phyloP scores from a whole-genome alignment of 805 yeast genomes.

The Wickerhamomyces canadensis region DNA sequence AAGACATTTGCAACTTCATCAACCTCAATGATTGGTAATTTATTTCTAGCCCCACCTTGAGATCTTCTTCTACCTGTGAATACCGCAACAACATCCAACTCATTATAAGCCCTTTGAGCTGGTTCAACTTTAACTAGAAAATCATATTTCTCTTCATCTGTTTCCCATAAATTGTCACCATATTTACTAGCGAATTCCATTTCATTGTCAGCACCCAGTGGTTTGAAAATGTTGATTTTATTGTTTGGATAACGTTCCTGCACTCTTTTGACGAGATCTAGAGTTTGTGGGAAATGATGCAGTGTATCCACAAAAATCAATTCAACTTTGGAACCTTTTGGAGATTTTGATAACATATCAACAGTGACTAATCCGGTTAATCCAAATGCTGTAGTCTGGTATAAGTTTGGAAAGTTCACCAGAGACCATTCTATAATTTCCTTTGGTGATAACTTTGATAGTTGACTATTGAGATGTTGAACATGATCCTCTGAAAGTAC shows the following conservation, averaged over 20 bases:
- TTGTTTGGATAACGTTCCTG: slow-evolving; percentile 48
- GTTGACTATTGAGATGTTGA: slow-evolving; percentile 56
- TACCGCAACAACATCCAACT: slow-evolving; percentile 72
- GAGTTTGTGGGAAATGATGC: slow-evolving; percentile 93
- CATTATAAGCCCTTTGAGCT: slow-evolving; percentile 73
- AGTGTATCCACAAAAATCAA: slow-evolving; percentile 85
- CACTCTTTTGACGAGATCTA: slow-evolving; percentile 61
- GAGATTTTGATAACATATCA: slow-evolving; percentile 67
- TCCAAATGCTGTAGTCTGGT: slow-evolving; percentile 94
- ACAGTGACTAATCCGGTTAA: slow-evolving; percentile 84
- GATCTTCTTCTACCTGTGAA: slow-evolving; percentile 87
- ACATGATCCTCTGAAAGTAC: slow-evolving; percentile 48
- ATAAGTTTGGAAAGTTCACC: slow-evolving; percentile 75
- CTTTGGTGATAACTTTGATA: slow-evolving; percentile 52
- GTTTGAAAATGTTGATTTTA: slow-evolving; percentile 61
- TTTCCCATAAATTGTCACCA: slow-evolving; percentile 82
- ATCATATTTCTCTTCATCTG: slow-evolving; percentile 76
- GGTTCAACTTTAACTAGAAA: slow-evolving; percentile 91
- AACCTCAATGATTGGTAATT: slow-evolving; percentile 68
- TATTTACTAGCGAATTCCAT: slow-evolving; percentile 57
- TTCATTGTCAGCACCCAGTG: slow-evolving; percentile 50
- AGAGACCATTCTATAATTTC: slow-evolving; percentile 80
- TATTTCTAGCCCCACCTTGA: slow-evolving; percentile 81
- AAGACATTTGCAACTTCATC: slow-evolving; percentile 65
- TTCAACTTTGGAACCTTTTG: slow-evolving; percentile 45